Base-by-base conservation (phyloP, 768 basidiomycete genomes). In the Trametes cubensis region DNA sequence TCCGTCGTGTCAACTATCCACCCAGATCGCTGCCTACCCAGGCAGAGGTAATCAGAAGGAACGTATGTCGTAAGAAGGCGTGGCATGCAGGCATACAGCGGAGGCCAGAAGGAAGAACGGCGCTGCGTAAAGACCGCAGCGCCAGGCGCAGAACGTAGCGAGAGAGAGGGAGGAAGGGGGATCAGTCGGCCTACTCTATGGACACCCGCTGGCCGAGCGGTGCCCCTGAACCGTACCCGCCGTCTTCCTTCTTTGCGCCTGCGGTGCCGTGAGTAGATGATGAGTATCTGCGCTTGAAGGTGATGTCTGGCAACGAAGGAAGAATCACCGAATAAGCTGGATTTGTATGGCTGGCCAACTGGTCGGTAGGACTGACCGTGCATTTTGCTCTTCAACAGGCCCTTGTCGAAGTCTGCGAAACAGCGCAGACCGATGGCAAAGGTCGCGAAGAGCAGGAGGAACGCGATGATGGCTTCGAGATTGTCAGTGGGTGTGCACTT, bases 381-480 rank as follows among this genome's bases (percentile, higher is more conserved):
- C 64, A 83, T 80, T 78, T 94, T 94, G 51, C 90, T 87, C 17
- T 81, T 74, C 57, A 81, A 78, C 20, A 94, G 77, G n/a, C 93
- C 92, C 71, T 84, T 84, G 73, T 90, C 87, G 69, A 94, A 94
- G 77, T 94, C 92, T 28, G 80, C 71, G 78, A 90, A 90, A 72
- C 92, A 94, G 54, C 87, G 85, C 21, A 93, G 71, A 21, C 92
- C 92, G 26, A 94, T 81, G 14, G 77, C 81, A 69, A 94, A 92
- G 13, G 90, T 90, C n/a, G 78, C 72, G 58, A 92, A 81, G 28
- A 94, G 73, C 46, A 94, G 79, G 17, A 94, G 55, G 75, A 94
- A 91, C 0, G 92, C 85, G 55, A 87, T 80, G 63, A 92, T 82
- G 23, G 89, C 92, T 94, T 64, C 28, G 38, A n/a, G 44, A 53